phyloP scores from a whole-genome alignment of 768 basidiomycete species.

The Leccinum pellstonianum region DNA sequence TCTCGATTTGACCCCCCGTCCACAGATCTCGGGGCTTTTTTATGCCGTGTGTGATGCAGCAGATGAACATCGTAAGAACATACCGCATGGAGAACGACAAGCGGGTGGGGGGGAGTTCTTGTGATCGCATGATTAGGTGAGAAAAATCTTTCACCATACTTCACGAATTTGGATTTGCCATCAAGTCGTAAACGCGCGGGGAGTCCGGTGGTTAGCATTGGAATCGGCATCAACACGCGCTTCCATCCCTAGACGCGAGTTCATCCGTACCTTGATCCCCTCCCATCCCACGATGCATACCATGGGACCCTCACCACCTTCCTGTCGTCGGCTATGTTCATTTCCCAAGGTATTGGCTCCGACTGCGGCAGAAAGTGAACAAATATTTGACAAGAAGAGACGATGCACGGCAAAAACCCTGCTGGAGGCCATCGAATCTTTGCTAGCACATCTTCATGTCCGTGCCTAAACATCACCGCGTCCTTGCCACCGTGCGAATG shows the following conservation, averaged over 20 bases:
- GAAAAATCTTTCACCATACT: neutral
- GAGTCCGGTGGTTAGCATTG: neutral
- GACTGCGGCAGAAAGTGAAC: neutral
- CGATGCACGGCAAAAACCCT: neutral
- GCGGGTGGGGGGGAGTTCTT: neutral
- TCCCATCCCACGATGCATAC: neutral
- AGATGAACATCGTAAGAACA: neutral
- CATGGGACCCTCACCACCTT: neutral
- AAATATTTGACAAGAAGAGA: neutral
- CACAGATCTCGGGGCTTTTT: conserved; percentile 6
- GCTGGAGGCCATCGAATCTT: neutral
- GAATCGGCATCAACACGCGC: conserved; percentile 12
- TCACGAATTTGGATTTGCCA: neutral
- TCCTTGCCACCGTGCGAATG: neutral
- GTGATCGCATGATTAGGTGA: conserved; percentile 5
- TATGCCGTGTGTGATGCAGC: neutral
- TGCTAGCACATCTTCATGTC: conserved; percentile 4
- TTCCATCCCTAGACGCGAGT: neutral
- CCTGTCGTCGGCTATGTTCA: neutral
- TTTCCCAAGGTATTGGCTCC: neutral
- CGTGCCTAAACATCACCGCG: neutral
- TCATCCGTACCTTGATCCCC: conserved; percentile 1
- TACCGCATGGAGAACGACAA: conserved; percentile 3
- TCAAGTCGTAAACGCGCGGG: neutral
- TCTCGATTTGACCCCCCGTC: neutral